Conservation (phyloP, 2,329 filamentous ascomycete genomes). For the Penicillium olsonii region DNA sequence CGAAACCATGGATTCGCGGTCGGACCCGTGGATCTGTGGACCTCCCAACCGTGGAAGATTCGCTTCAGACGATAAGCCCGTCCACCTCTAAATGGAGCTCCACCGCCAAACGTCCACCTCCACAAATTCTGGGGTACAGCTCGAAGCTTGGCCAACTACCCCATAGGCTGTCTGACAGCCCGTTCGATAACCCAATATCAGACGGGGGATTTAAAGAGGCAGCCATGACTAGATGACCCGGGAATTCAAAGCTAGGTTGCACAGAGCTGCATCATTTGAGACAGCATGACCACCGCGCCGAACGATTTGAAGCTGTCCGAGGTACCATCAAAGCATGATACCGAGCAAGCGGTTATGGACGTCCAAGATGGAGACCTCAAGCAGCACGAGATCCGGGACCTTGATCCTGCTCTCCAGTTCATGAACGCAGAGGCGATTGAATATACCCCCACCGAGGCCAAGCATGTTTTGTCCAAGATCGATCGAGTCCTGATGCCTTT, state of each 20-base stretch:
- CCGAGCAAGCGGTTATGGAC: constrained; percentile 3
- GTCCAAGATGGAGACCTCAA: constrained; percentile 2
- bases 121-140: constrained; percentile 9
- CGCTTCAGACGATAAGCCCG: constrained; percentile 4
- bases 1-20: too few relatives aligned
- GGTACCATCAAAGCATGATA: constrained; percentile 2
- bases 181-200: constrained; percentile 6
- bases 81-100: constrained; percentile 12
- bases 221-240: constrained; percentile 4
- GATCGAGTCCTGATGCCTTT: constrained; percentile 8
- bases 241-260: constrained; percentile 1
- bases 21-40: too few relatives aligned
- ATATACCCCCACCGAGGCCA: constrained; percentile 5
- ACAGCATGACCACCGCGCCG: constrained; percentile 1
- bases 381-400: background rate
- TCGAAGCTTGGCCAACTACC: constrained; percentile 2
- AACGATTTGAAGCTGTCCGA: constrained; percentile 7
- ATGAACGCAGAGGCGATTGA: constrained; percentile 3
- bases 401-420: constrained; percentile 10
- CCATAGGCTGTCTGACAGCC: constrained; percentile 3
- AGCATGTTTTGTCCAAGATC: constrained; percentile 7
- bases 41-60: too few relatives aligned
- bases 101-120: constrained; percentile 6
- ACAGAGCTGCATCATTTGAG: background rate
- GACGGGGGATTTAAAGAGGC: constrained; percentile 4